Conservation (phyloP, 805 yeast species). For the Grigorovia transvaalensis region DNA sequence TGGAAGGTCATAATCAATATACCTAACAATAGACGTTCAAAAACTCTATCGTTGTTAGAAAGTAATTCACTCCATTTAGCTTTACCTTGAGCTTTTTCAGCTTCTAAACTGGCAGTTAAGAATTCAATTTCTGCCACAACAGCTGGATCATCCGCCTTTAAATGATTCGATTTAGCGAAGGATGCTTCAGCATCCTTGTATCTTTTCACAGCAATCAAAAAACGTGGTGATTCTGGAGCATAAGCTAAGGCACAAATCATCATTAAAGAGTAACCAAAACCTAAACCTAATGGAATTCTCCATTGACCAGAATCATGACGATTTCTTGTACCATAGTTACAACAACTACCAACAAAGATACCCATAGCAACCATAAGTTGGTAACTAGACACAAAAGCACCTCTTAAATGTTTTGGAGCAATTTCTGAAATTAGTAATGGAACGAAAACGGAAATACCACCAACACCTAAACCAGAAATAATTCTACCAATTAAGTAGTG, state of each 20-base stretch:
- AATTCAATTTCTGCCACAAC: constrained; percentile 47
- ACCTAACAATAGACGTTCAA: constrained; percentile 38
- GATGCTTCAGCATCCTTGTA: constrained; percentile 55
- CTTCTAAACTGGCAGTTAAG: constrained; percentile 50
- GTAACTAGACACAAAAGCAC: constrained; percentile 59
- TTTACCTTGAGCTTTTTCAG: constrained; percentile 50
- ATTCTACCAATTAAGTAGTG: constrained; percentile 62
- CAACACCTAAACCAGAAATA: constrained; percentile 68
- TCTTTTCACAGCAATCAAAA: constrained; percentile 42
- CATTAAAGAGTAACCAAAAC: constrained; percentile 37
- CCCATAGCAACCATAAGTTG: constrained; percentile 67
- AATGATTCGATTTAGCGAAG: constrained; percentile 50
- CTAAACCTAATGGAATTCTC: constrained; percentile 62
- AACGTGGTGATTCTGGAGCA: constrained; percentile 73
- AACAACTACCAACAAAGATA: constrained; percentile 68
- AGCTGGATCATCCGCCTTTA: constrained; percentile 41
- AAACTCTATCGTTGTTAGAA: constrained; percentile 48
- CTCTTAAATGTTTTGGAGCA: constrained; percentile 42
- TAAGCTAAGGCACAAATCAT: constrained; percentile 32
- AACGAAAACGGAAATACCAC: constrained; percentile 64
- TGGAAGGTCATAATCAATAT: constrained; percentile 49
- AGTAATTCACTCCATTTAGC: constrained; percentile 59
- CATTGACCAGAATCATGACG: constrained; percentile 44
- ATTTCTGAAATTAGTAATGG: constrained; percentile 54
- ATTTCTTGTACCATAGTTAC: constrained; percentile 44